Evolutionary conservation across 768 basidiomycete genomes (phyloP).

Genomic region (Boletus pseudopeckii): DNA sequence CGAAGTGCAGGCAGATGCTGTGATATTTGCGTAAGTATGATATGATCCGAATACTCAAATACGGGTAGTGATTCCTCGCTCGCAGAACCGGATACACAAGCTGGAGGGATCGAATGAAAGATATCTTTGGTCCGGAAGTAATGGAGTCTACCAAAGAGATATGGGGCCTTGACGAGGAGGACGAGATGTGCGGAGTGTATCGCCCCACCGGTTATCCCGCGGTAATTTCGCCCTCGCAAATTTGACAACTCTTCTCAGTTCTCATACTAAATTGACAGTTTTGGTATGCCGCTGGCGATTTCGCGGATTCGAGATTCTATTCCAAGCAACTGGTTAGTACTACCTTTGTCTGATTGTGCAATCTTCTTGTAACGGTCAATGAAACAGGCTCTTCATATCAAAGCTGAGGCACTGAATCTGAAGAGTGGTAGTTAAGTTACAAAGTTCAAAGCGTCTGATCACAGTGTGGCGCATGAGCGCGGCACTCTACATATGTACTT

Average conservation of each 20-base stretch:
- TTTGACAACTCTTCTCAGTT: neutral
- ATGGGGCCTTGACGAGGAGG: conserved; percentile 3
- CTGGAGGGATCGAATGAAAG: conserved; percentile 2
- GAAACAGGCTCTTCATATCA: conserved; percentile 3
- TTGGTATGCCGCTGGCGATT: conserved; percentile 3
- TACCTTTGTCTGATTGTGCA: neutral
- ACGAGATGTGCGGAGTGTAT: conserved; percentile 1
- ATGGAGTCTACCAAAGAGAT: conserved; percentile 4
- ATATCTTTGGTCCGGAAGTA: neutral
- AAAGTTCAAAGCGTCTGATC: neutral
- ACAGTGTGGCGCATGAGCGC: neutral
- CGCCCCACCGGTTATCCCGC: conserved; percentile 5
- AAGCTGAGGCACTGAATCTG: conserved; percentile 3
- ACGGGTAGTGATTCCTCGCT: neutral
- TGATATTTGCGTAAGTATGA: conserved; percentile 1
- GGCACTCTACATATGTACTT: no score
- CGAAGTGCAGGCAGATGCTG: neutral
- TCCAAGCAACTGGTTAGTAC: conserved; percentile 5
- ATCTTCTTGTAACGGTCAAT: neutral
- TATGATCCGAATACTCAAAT: neutral
- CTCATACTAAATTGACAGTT: neutral
- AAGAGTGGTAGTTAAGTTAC: neutral
- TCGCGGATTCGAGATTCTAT: neutral
- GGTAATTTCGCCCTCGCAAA: neutral
- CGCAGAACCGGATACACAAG: conserved; percentile 5